These are phyloP conservation scores for Basipetospora chlamydospora DNA, from an alignment of 2,329 filamentous ascomycete genomes.

Conservation along the genomic window DNA sequence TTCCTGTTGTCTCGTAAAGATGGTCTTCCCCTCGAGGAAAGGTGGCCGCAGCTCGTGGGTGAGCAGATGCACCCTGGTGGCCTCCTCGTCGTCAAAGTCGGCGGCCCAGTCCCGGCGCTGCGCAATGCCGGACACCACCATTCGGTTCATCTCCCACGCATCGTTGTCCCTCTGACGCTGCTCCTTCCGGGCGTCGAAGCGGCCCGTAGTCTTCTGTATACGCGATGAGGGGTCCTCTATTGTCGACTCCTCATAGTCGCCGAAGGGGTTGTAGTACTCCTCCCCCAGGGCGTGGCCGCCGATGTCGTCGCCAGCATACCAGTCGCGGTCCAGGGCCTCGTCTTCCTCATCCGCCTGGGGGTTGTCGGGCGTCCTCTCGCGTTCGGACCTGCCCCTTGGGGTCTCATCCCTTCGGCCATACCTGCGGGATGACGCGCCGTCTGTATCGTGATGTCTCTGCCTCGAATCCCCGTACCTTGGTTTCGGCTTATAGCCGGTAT, in stretches of 20 bases:
- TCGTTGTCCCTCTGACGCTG: conserved; percentile 92
- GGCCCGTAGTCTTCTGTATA: conserved; percentile 66
- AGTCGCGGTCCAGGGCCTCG: conserved; percentile 71
- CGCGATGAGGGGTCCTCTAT: conserved; percentile 66
- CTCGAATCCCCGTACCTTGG: conserved; percentile 21
- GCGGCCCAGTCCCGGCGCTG: conserved; percentile 69
- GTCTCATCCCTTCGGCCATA: conserved; percentile 2
- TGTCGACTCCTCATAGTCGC: conserved; percentile 54
- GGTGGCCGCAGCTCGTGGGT: conserved; percentile 90
- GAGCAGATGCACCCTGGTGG: conserved; percentile 74
- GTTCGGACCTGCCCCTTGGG: conserved; percentile 11
- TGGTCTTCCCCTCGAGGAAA: conserved; percentile 84
- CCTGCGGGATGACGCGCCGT: conserved; percentile 11
- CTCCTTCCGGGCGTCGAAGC: conserved; percentile 52
- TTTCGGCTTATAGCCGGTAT: conserved; percentile 24
- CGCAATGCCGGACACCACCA: conserved; percentile 91
- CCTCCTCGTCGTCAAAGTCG: conserved; percentile 86
- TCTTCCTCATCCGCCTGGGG: conserved; percentile 46
- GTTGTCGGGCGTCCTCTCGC: conserved; percentile 31
- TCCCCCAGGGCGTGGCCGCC: conserved; percentile 74
- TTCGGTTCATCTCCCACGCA: conserved; percentile 96
- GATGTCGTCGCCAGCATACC: conserved; percentile 80
- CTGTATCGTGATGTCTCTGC: conserved; percentile 15
- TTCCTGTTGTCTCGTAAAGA: conserved; percentile 95
- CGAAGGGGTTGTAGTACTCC: conserved; percentile 86